phyloP scores from a whole-genome alignment of 2,329 filamentous ascomycete species.

The Drechmeria coniospora region DNA sequence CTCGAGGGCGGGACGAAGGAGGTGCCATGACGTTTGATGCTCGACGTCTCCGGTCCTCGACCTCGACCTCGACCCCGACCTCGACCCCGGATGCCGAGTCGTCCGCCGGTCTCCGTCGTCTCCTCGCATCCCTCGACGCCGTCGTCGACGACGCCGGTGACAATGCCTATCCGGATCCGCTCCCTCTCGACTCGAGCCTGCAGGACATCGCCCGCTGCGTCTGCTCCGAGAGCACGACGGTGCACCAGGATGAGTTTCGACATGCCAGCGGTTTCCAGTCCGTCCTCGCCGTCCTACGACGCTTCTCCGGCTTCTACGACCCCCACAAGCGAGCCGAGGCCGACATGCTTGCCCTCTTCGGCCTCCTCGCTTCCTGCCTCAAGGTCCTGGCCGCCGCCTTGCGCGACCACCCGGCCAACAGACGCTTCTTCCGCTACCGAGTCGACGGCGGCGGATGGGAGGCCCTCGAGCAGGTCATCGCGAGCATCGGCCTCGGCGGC shows the following conservation, averaged over 20 bases:
- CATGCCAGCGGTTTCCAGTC: slow-evolving; percentile 64
- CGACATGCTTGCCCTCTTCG: slow-evolving; percentile 51
- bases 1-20: too few relatives aligned
- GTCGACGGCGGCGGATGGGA: slow-evolving; percentile 68
- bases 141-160: slow-evolving; percentile 16
- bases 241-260: slow-evolving; percentile 66
- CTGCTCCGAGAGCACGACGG: slow-evolving; percentile 29
- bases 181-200: slow-evolving; percentile 37
- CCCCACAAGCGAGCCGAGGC: slow-evolving; percentile 43
- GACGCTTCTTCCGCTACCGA: slow-evolving; percentile 66
- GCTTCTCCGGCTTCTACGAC: slow-evolving; percentile 63
- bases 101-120: slow-evolving; percentile 38
- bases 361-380: slow-evolving; percentile 55
- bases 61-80: slow-evolving; percentile 43
- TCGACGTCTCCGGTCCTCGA: slow-evolving; percentile 49
- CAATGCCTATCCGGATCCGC: slow-evolving; percentile 31
- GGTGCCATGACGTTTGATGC: slow-evolving; percentile 37
- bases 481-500: slow-evolving; percentile 48
- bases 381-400: slow-evolving; percentile 62
- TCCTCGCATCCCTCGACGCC: slow-evolving; percentile 32
- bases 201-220: slow-evolving; percentile 52
- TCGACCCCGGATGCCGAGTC: slow-evolving; percentile 49
- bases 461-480: slow-evolving; percentile 56
- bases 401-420: slow-evolving; percentile 68
- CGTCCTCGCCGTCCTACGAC: slow-evolving; percentile 52